phyloP scores from a whole-genome alignment of 257 asterid genomes.

The Verbascum thapsus region DNA sequence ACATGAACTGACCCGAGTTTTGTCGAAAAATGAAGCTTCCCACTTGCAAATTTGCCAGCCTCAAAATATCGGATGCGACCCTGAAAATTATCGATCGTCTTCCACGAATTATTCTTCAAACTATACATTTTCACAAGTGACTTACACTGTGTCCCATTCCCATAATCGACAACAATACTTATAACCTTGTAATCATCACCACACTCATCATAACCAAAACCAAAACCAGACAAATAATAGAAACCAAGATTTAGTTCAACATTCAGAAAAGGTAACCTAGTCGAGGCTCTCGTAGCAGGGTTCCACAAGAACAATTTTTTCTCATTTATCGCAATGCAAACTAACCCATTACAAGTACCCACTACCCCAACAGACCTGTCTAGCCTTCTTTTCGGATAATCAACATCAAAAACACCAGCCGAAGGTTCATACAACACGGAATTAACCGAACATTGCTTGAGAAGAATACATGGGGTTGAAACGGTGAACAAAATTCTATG shows the following conservation, averaged over 20 bases:
- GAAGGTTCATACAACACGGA: conserved; percentile 32
- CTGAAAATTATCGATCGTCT: conserved; percentile 35
- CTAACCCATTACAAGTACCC: conserved; percentile 48
- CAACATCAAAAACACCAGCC: conserved; percentile 19
- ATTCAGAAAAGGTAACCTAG: conserved; percentile 32
- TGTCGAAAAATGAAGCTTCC: conserved; percentile 50
- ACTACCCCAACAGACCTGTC: conserved; percentile 35
- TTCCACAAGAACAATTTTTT: conserved; percentile 47
- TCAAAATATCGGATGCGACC: conserved; percentile 35
- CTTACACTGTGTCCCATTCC: conserved; percentile 16
- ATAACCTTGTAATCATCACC: conserved; percentile 57
- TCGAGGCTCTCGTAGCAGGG: conserved; percentile 42
- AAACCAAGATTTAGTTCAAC: conserved; percentile 20
- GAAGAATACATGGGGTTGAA: conserved; percentile 25
- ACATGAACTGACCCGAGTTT: neutral
- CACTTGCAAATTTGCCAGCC: conserved; percentile 40
- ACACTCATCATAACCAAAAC: conserved; percentile 48
- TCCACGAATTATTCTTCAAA: conserved; percentile 51
- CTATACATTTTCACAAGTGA: conserved; percentile 42
- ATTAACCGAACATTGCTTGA: conserved; percentile 34
- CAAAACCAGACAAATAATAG: conserved; percentile 44
- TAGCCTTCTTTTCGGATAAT: conserved; percentile 34
- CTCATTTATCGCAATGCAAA: conserved; percentile 39
- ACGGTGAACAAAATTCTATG: conserved; percentile 36
- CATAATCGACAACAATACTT: conserved; percentile 34